Evolutionary conservation across 306 rosid genomes (phyloP).

Genomic region (Prunus mira): DNA sequence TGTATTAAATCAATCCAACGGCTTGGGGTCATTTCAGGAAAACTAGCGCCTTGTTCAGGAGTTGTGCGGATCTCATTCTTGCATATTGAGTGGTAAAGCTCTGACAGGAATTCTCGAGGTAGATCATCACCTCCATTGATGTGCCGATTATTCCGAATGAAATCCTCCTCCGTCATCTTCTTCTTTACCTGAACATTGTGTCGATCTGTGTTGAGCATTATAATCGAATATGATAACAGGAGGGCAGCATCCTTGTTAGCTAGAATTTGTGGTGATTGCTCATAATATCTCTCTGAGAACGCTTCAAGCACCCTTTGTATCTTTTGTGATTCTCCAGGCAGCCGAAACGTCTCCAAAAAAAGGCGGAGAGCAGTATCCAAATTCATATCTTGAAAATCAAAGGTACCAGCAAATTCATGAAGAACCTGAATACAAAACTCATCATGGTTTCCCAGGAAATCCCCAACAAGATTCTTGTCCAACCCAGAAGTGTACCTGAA

Average conservation of each 20-base stretch:
- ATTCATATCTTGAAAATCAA: slow-evolving; percentile 95
- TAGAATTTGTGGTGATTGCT: slow-evolving; percentile 84
- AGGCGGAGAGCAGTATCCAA: slow-evolving; percentile 94
- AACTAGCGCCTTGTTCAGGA: slow-evolving; percentile 90
- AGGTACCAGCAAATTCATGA: slow-evolving; percentile 93
- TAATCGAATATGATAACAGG: slow-evolving; percentile 79
- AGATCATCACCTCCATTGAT: slow-evolving; percentile 92
- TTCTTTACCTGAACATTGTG: slow-evolving; percentile 95
- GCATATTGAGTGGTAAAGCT: slow-evolving; percentile 85
- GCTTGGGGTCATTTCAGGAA: slow-evolving; percentile 95
- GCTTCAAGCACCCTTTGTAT: slow-evolving; percentile 99
- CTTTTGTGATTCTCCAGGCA: slow-evolving; percentile 99
- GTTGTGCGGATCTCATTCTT: slow-evolving; percentile 94
- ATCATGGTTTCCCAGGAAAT: slow-evolving; percentile 93
- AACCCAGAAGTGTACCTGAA: slow-evolving; percentile 94
- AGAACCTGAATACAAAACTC: slow-evolving; percentile 98
- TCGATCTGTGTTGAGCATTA: slow-evolving; percentile 94
- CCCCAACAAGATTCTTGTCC: slow-evolving; percentile 98
- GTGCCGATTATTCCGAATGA: slow-evolving; percentile 83
- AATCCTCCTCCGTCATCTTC: slow-evolving; percentile 97
- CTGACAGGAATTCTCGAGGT: slow-evolving; percentile 81
- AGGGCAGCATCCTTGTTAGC: slow-evolving; percentile 99
- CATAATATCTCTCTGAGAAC: slow-evolving; percentile 97
- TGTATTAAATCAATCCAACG: slow-evolving; percentile 92
- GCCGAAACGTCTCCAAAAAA: slow-evolving; percentile 88